Evolutionary conservation across 129 eudicot species (phyloP).

Genomic region (Pittosporum tobira): DNA sequence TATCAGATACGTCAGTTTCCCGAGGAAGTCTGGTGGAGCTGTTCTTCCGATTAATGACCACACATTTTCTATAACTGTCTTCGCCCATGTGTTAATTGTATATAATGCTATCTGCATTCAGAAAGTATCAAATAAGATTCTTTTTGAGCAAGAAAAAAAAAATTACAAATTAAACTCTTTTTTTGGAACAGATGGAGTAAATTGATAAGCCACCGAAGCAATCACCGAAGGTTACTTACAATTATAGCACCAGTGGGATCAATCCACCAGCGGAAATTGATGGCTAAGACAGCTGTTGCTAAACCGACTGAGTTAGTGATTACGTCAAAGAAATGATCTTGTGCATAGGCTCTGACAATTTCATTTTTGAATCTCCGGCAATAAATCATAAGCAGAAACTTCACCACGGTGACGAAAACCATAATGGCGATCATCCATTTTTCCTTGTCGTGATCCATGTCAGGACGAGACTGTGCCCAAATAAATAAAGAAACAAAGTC

Average conservation of each 20-base stretch:
- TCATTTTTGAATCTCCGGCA: conserved; percentile 66
- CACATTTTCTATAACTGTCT: conserved; percentile 64
- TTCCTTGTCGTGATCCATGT: conserved; percentile 42
- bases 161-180: too few relatives aligned
- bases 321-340: conserved; percentile 80
- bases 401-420: conserved; percentile 54
- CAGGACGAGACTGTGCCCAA: conserved; percentile 33
- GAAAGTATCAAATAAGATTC: too few relatives aligned
- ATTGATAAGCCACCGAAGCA: too few relatives aligned
- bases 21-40: conserved; percentile 72
- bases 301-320: conserved; percentile 75
- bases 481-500: neutral
- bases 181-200: too few relatives aligned
- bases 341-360: conserved; percentile 80
- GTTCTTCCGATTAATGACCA: conserved; percentile 76
- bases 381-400: conserved; percentile 59
- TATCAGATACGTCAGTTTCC: conserved; percentile 68
- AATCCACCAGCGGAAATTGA: conserved; percentile 76
- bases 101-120: conserved; percentile 77
- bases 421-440: conserved; percentile 81
- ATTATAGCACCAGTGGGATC: conserved; percentile 80
- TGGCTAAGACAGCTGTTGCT: conserved; percentile 59
- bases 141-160: too few relatives aligned
- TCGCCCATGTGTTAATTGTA: conserved; percentile 67
- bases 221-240: too few relatives aligned